phyloP scores from a whole-genome alignment of 2,329 filamentous ascomycete genomes.

The Claviceps arundinis region DNA sequence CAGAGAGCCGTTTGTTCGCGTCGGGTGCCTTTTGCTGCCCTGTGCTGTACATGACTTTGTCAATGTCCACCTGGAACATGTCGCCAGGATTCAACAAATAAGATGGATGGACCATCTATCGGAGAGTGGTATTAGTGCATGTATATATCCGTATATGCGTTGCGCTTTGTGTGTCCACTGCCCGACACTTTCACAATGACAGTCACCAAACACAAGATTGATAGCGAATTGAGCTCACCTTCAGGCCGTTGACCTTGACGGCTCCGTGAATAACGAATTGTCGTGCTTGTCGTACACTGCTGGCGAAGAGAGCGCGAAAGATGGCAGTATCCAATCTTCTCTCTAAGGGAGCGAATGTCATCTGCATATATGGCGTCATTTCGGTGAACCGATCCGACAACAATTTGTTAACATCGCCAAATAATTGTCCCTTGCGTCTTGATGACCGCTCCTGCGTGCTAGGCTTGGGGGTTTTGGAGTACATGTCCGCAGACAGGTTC shows the following conservation, averaged over 20 bases:
- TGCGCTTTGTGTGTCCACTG: background rate
- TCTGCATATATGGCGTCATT: conserved; percentile 83
- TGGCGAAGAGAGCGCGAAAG: conserved; percentile 86
- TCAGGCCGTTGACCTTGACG: conserved; percentile 93
- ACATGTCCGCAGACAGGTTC: conserved; percentile 20
- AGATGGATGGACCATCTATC: conserved; percentile 76
- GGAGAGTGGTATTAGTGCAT: conserved; percentile 2
- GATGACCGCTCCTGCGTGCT: conserved; percentile 8
- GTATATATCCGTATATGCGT: background rate
- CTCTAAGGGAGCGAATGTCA: conserved; percentile 88
- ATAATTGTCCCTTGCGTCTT: conserved; percentile 9
- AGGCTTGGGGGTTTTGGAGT: conserved; percentile 17
- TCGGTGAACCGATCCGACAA: conserved; percentile 21
- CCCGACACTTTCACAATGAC: background rate
- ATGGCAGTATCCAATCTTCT: conserved; percentile 87
- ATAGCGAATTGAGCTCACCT: conserved; percentile 39
- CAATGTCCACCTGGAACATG: conserved; percentile 90
- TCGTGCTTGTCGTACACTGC: conserved; percentile 80
- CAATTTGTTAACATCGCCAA: conserved; percentile 20
- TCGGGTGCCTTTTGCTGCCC: conserved; percentile 51
- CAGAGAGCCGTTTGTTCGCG: conserved; percentile 11
- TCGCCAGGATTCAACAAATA: conserved; percentile 95
- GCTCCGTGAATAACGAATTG: conserved; percentile 89
- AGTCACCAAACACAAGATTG: background rate
- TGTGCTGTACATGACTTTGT: conserved; percentile 78